Conservation (phyloP, 1,139 yeast species). For the Scheffersomyces segobiensis region DNA sequence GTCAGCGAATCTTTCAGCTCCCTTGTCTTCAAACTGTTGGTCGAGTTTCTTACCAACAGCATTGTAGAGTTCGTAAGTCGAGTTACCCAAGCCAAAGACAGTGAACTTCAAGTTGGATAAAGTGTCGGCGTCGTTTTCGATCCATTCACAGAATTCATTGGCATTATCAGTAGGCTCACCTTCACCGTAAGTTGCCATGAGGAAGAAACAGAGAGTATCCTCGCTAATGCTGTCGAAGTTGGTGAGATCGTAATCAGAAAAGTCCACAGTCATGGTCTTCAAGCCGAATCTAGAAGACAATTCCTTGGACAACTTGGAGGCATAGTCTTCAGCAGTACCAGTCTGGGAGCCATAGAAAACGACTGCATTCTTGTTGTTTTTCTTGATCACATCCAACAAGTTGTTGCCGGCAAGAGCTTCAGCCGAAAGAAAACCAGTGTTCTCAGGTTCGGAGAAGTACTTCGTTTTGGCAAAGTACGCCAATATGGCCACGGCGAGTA, state of each 20-base stretch:
- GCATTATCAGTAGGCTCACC: conserved; percentile 98
- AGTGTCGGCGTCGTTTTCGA: conserved; percentile 59
- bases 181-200: conserved; percentile 95
- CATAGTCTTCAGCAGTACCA: conserved; percentile 99
- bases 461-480: conserved; percentile 69
- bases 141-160: conserved; percentile 63
- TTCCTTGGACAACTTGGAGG: conserved; percentile 87
- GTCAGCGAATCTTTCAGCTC: conserved; percentile 70
- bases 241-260: conserved; percentile 86
- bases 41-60: conserved; percentile 70
- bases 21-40: conserved; percentile 54
- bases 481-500: conserved; percentile 61
- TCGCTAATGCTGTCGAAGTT: conserved; percentile 56
- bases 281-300: conserved; percentile 79
- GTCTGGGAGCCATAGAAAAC: conserved; percentile 97
- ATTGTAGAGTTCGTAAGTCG: conserved; percentile 89
- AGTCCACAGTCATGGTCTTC: conserved; percentile 82
- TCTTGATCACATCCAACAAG: conserved; percentile 60
- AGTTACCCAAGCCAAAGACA: conserved; percentile 89
- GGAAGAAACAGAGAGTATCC: conserved; percentile 62
- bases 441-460: conserved; percentile 41
- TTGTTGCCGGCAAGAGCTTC: conserved; percentile 51
- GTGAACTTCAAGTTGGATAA: conserved; percentile 67
- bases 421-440: conserved; percentile 40
- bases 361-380: conserved; percentile 70